Percentiles rank a stretch among this genome's conserved stretches.
phyloP scores from a whole-genome alignment of 768 basidiomycete species.

The Rubroboletus satanas region DNA sequence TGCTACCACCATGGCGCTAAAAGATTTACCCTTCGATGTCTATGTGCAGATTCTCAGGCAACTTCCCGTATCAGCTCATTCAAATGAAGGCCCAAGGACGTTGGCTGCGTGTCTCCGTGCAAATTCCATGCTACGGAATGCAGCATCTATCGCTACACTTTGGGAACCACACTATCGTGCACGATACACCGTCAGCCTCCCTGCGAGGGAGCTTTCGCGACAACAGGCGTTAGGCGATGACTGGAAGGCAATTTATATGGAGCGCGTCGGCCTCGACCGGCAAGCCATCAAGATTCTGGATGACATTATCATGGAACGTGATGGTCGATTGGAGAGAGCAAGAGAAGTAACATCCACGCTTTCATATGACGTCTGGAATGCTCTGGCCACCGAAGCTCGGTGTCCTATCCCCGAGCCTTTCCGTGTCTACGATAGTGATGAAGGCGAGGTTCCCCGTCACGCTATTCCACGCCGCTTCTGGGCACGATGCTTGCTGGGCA shows the following conservation, averaged over 20 bases:
- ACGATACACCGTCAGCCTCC: constrained; percentile 44
- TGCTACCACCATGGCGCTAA: constrained; percentile 15
- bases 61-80: constrained; percentile 27
- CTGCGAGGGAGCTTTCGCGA: constrained; percentile 36
- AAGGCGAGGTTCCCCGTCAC: constrained; percentile 18
- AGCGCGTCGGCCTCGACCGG: constrained; percentile 43
- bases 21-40: constrained; percentile 34
- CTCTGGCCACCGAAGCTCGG: constrained; percentile 38
- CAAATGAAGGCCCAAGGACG: constrained; percentile 28
- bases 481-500: constrained; percentile 43
- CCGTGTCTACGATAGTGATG: constrained; percentile 10
- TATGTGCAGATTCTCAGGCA: constrained; percentile 35
- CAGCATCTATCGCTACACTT: constrained; percentile 37
- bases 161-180: constrained; percentile 53
- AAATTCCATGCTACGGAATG: constrained; percentile 41
- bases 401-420: constrained; percentile 35
- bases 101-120: constrained; percentile 40
- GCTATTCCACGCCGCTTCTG: constrained; percentile 47
- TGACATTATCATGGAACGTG: constrained; percentile 35
- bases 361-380: constrained; percentile 57
- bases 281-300: constrained; percentile 40
- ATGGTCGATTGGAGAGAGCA: constrained; percentile 39
- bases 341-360: constrained; percentile 36
- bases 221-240: constrained; percentile 30
- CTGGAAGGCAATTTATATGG: constrained; percentile 46